Conservation (phyloP, 192 early-diverging fungal species). For the Rhizoclosmatium globosum region DNA sequence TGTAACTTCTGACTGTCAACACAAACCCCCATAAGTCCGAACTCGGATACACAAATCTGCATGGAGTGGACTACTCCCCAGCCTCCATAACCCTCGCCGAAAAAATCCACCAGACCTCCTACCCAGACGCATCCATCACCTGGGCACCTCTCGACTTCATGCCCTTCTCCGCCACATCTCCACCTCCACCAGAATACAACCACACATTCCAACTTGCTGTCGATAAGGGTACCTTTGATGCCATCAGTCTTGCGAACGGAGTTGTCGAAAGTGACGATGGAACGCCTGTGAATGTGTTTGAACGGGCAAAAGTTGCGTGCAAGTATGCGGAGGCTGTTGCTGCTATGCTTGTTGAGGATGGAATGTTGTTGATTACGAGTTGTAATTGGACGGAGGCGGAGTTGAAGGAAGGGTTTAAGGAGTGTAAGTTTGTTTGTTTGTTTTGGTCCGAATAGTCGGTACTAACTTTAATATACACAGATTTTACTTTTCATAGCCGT, state of each 20-base stretch:
- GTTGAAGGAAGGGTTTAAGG: slow-evolving; percentile 69
- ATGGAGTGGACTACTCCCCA: slow-evolving; percentile 87
- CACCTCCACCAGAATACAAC: slow-evolving; percentile 16
- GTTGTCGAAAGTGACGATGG: not conserved
- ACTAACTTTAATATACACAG: slow-evolving; percentile 13
- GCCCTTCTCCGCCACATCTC: not conserved
- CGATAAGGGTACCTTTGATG: slow-evolving; percentile 96
- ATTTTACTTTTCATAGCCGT: slow-evolving; percentile 72
- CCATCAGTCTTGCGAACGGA: slow-evolving; percentile 75
- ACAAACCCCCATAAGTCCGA: slow-evolving; percentile 28
- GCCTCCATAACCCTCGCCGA: slow-evolving; percentile 77
- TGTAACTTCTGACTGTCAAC: no score
- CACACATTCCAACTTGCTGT: slow-evolving; percentile 61
- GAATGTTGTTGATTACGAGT: slow-evolving; percentile 85
- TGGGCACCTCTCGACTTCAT: slow-evolving; percentile 54
- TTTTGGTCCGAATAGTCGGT: not conserved
- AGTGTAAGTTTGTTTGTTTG: slow-evolving; percentile 52
- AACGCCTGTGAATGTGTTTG: slow-evolving; percentile 30
- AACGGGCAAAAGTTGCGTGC: slow-evolving; percentile 23
- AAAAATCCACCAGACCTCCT: slow-evolving; percentile 58
- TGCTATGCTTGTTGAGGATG: slow-evolving; percentile 68
- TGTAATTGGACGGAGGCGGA: slow-evolving; percentile 96
- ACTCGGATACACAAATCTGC: slow-evolving; percentile 74
- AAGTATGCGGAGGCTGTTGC: slow-evolving; percentile 67
- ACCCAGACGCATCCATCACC: slow-evolving; percentile 33